Evolutionary conservation across 1,284 basidiomycete species (phyloP), one percentile per base, ranked within the genome.

Genomic region (Cronartium quercuum): DNA sequence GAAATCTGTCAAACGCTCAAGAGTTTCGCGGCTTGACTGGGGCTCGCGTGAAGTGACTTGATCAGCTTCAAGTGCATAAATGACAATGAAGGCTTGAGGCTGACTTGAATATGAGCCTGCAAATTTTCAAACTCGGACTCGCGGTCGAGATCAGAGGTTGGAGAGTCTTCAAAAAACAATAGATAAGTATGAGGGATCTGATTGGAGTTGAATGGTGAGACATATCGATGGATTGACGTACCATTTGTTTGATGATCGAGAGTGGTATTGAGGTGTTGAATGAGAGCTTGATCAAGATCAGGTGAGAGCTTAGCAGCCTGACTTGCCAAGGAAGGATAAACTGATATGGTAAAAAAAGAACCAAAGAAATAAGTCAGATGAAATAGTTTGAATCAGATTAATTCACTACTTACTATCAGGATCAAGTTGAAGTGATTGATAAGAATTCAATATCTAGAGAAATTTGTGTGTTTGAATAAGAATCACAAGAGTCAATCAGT

Each of bases 261-360:
- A 18, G 24, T 41, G 58, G 38, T 44, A 60, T 38, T 34, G 7
- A 63, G 7, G 9, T 12, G 34, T 21, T 21, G 34, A 60, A 21
- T 60, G 21, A 34, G 42, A 3, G 68, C 68, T 6, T 70, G 58
- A 34, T 70, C 68, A 24, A 70, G 6, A 41, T 70, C 68, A 29
- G 24, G 18, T n/a, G 68, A 70, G 38, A 70, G 68, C n/a, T 70
- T 38, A n/a, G 68, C 57, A 70, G 44, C 40, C n/a, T 47, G 68
- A 18, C 41, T 57, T 2, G 58, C 68, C 18, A 70, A 34, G 10
- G 61, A 57, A 47, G 38, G 68, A 47, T 58, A 70, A 70, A 44
- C 68, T 70, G 58, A n/a, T n/a, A n/a, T n/a, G n/a, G n/a, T n/a
- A n/a, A n/a, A n/a, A n/a, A n/a, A n/a, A n/a, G n/a, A n/a, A n/a